Evolutionary conservation across 2,329 filamentous ascomycete species (phyloP).

Genomic region (Neofusicoccum cordaticola): DNA sequence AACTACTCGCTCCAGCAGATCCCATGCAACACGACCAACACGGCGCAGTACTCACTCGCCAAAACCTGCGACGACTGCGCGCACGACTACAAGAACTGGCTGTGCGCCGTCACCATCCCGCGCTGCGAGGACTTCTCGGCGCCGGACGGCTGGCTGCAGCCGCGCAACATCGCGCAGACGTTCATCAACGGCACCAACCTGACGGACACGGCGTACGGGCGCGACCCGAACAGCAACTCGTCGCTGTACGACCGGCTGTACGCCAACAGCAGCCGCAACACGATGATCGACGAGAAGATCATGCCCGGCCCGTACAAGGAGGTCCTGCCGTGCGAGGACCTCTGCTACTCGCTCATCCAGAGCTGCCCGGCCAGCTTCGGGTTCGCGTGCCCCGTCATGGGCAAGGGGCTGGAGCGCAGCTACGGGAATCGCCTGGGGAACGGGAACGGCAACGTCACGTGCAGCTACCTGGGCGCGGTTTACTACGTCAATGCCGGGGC

Average conservation of each 20-base stretch:
- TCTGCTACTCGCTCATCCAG: slow-evolving; percentile 83
- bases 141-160: slow-evolving; percentile 50
- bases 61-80: slow-evolving; percentile 74
- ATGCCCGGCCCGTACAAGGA: slow-evolving; percentile 91
- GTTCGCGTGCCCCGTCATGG: slow-evolving; percentile 68
- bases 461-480: slow-evolving; percentile 42
- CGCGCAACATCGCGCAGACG: slow-evolving; percentile 66
- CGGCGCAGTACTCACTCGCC: slow-evolving; percentile 77
- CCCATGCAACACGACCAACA: slow-evolving; percentile 72
- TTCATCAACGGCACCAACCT: slow-evolving; percentile 68
- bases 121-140: slow-evolving; percentile 82
- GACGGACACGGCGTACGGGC: slow-evolving; percentile 30
- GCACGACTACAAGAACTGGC: slow-evolving; percentile 84
- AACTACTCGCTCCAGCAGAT: slow-evolving; percentile 78
- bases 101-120: slow-evolving; percentile 89
- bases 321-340: slow-evolving; percentile 78
- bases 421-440: slow-evolving; percentile 42
- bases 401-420: slow-evolving; percentile 47
- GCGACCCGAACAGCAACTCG: slow-evolving; percentile 23
- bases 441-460: slow-evolving; percentile 35
- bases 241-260: slow-evolving; percentile 33
- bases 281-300: slow-evolving; percentile 68
- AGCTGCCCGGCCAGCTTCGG: slow-evolving; percentile 75
- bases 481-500: slow-evolving; percentile 31
- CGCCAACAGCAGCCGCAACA: slow-evolving; percentile 63